Evolutionary conservation across 2,329 filamentous ascomycete species (phyloP).

Genomic region (Shiraia bambusicola): DNA sequence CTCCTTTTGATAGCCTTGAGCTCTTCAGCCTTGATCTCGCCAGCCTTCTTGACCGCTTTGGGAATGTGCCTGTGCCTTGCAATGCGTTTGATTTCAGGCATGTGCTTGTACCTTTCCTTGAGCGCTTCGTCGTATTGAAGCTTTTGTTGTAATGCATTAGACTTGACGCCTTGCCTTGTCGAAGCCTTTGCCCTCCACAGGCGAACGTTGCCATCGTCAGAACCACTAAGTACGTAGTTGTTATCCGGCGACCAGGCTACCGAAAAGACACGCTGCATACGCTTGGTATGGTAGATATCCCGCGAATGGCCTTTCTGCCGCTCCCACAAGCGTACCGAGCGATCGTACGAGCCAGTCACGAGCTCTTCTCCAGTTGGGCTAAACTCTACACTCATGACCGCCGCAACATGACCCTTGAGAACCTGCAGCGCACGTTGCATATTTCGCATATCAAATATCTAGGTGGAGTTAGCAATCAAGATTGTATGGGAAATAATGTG

Average conservation of each 20-base stretch:
- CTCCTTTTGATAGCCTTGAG: conserved; percentile 82
- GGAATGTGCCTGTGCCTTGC: conserved; percentile 88
- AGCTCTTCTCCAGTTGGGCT: conserved; percentile 92
- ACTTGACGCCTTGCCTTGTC: conserved; percentile 80
- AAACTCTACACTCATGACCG: conserved; percentile 96
- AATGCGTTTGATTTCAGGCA: conserved; percentile 94
- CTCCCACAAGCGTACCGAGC: conserved; percentile 84
- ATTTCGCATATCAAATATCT: conserved; percentile 89
- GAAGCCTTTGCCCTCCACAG: conserved; percentile 90
- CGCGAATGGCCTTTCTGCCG: conserved; percentile 78
- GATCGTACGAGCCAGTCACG: conserved; percentile 84
- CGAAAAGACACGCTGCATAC: conserved; percentile 93
- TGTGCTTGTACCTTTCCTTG: conserved; percentile 81
- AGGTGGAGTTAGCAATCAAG: conserved; percentile 5
- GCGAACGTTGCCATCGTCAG: conserved; percentile 88
- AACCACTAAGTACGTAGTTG: conserved; percentile 85
- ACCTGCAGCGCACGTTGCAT: conserved; percentile 86
- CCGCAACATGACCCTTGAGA: conserved; percentile 83
- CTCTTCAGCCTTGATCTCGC: conserved; percentile 91
- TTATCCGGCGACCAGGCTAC: conserved; percentile 84
- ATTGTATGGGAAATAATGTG: not conserved
- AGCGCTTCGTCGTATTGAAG: conserved; percentile 90
- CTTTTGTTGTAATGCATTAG: conserved; percentile 78
- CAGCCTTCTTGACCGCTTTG: conserved; percentile 91
- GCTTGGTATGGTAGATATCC: conserved; percentile 95